These are phyloP conservation scores for Papilionanthe hybrid DNA, from an alignment of 116 monocot species.

Conservation along the genomic window DNA sequence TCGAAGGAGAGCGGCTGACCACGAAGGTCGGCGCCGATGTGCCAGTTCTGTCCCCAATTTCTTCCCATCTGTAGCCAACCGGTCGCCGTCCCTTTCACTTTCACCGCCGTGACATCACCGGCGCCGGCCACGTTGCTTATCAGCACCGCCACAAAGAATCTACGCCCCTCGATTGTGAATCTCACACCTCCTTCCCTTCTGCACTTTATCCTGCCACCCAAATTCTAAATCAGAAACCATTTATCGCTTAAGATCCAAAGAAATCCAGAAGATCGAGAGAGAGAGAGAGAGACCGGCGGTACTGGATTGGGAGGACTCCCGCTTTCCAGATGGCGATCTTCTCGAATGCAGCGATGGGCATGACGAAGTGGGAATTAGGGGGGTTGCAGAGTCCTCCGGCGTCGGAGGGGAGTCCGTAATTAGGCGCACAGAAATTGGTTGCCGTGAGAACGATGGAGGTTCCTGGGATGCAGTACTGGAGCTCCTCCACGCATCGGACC, in stretches of 20 bases:
- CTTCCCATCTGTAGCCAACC: slow-evolving; percentile 92
- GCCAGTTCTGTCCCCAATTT: slow-evolving; percentile 95
- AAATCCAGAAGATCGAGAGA: neutral
- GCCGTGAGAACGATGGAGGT: slow-evolving; percentile 83
- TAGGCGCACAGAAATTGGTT: slow-evolving; percentile 94
- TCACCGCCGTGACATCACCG: slow-evolving; percentile 75
- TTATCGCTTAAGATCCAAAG: neutral
- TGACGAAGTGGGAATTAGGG: slow-evolving; percentile 79
- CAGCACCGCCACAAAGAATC: slow-evolving; percentile 68
- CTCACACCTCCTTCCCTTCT: slow-evolving; percentile 64
- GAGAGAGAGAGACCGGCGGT: slow-evolving; percentile 49
- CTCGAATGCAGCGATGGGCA: slow-evolving; percentile 96
- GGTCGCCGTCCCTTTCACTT: slow-evolving; percentile 64
- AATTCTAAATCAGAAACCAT: neutral
- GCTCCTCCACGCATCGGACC: slow-evolving; percentile 81
- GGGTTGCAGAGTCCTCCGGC: slow-evolving; percentile 77
- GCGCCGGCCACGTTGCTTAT: slow-evolving; percentile 87
- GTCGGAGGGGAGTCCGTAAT: slow-evolving; percentile 68
- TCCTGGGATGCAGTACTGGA: slow-evolving; percentile 85
- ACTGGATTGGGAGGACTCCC: slow-evolving; percentile 85
- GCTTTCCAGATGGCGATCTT: slow-evolving; percentile 99
- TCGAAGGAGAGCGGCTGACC: slow-evolving; percentile 88
- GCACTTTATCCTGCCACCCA: slow-evolving; percentile 65
- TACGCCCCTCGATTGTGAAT: slow-evolving; percentile 62
- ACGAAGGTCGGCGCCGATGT: slow-evolving; percentile 62